Evolutionary conservation across 306 rosid species (phyloP), one percentile per base, ranked within the genome.

Genomic region (Rosa multiflora): DNA sequence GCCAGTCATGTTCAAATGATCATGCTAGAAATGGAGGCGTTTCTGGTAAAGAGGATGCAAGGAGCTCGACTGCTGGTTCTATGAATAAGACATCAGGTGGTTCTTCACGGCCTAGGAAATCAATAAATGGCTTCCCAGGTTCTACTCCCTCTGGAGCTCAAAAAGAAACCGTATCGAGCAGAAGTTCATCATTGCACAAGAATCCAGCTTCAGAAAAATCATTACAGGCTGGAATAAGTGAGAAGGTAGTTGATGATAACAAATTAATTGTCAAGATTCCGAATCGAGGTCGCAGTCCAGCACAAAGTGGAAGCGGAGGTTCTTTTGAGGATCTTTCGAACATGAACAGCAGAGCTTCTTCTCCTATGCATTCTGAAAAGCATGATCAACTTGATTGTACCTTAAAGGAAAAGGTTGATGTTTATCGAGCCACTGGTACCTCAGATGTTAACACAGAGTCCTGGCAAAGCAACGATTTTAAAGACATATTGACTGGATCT

Each of bases 1-100:
- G 98, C 81, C 87, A 89, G 70, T 91, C 98, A 58, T 92, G 90
- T 88, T 92, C 93, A 13, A 91, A 88, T 76, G 98, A 94, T 52
- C 93, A 89, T 73, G 86, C 88, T 20, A 91, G 86, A 84, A 77
- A 89, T 71, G 84, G 83, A 69, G 97, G 91, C 44, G 75, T 86
- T 70, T 74, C 73, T 13, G 86, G 87, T 73, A 87, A 81, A 86
- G 98, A 94, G 79, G 98, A 94, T 82, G 88, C 97, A 1, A 91
- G 87, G 87, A 90, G 95, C 90, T 92, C 98, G 63, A 88, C 91
- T 77, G 88, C 93, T 37, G 90, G 85, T 86, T 91, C 98, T 48
- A 66, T 85, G 77, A 80, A 80, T 82, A 93, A 88, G 79, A 62
- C 76, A 42, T 86, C 84, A 1, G 84, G 89, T 67, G 71, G 87